Conservation (phyloP, 176 grass and related monocot species). For the Avena atlantica region DNA sequence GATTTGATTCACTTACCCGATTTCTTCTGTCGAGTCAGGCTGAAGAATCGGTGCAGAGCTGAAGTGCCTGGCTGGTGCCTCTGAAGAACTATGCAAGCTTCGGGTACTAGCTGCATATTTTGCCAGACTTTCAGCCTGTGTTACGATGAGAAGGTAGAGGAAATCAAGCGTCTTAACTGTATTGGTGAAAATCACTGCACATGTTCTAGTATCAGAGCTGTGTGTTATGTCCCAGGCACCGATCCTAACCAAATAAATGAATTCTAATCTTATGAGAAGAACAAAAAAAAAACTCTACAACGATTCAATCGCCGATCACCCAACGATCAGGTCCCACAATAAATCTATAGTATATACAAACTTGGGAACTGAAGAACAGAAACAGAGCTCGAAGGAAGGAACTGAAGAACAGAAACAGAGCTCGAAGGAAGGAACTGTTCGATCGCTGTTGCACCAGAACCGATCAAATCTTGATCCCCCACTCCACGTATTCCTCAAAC, state of each 20-base stretch:
- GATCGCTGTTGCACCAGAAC: neutral
- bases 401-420: neutral
- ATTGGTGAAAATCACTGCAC: neutral
- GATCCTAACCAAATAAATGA: neutral
- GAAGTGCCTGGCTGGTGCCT: constrained; percentile 58
- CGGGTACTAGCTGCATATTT: constrained; percentile 49
- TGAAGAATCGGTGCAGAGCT: constrained; percentile 68
- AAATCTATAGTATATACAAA: neutral
- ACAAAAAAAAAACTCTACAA: neutral
- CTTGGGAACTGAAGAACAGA: neutral
- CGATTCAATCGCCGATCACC: neutral
- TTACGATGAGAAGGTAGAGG: neutral
- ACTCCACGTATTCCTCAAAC: neutral
- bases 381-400: neutral
- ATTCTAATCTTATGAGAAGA: constrained; percentile 5
- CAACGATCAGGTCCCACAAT: neutral
- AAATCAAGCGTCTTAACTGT: neutral
- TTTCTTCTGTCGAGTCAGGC: constrained; percentile 55
- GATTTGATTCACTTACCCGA: constrained; percentile 54
- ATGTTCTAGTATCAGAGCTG: neutral
- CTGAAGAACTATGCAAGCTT: constrained; percentile 42
- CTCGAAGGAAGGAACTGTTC: neutral
- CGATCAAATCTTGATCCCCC: neutral
- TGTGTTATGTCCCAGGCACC: neutral
- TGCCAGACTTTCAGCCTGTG: constrained; percentile 52